Evolutionary conservation across 1,284 basidiomycete genomes (phyloP), one percentile per base, ranked within the genome.

Genomic region (Ustilago cynodontis): DNA sequence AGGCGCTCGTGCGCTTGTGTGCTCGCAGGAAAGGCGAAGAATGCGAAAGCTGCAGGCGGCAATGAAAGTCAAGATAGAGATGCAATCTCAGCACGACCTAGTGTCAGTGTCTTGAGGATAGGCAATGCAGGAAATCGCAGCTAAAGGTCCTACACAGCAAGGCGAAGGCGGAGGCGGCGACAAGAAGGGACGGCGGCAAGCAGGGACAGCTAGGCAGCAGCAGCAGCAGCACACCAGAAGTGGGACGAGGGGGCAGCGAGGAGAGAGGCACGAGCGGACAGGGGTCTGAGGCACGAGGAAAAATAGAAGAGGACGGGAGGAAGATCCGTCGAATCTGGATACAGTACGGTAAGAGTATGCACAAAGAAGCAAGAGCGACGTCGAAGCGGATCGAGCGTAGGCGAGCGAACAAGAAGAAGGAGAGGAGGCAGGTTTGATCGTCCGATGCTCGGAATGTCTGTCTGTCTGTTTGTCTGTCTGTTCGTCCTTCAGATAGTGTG

Each of bases 71-170:
- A 24, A 49, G 47, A 49, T 49, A 41, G 16, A 31, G 39, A 37
- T 10, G 35, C 43, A 45, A 45, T 45, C 22, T 11, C 5, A 11
- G 43, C 43, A n/a, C n/a, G n/a, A n/a, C n/a, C n/a, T n/a, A n/a
- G n/a, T n/a, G n/a, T n/a, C n/a, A n/a, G 22, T 9, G 35, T 22
- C 18, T 45, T 4, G 26, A 58, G 37, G 41, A 57, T 57, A 26
- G 20, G 43, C 56, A 49, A 60, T 53, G 59, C 59, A 41, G 35
- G 35, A 43, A 52, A 60, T 52, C 49, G 50, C 31, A 11, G 29
- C 35, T 50, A 43, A 39, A 24, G 33, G 33, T 24, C 35, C 47
- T 39, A 43, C 26, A 45, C 20, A 56, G 54, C 31, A 35, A 53
- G 51, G 33, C 29, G 8, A 26, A n/a, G 26, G 43, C 6, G 18